A percentile compares a stretch with the other conserved stretches of the same genome.
Conservation (phyloP, 2,329 filamentous ascomycete genomes). For the Botrytis galanthina region DNA sequence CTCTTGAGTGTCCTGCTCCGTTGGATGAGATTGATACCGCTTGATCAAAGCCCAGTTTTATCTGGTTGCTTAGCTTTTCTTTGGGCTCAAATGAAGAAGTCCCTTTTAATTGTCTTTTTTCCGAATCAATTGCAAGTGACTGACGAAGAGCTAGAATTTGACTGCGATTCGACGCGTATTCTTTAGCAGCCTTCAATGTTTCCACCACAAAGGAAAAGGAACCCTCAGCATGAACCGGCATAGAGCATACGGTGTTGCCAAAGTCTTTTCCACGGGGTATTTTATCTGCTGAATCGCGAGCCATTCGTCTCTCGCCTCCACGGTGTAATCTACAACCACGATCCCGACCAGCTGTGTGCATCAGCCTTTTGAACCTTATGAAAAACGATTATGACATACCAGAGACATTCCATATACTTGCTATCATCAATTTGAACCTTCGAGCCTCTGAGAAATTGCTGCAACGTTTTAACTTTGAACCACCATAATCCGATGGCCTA, state of each 20-base stretch:
- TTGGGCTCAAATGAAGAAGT: not conserved
- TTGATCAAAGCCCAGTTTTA: not conserved
- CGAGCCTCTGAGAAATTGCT: not conserved
- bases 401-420: not conserved
- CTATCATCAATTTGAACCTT: not conserved
- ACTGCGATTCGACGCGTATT: not conserved
- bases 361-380: not conserved
- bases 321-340: not conserved
- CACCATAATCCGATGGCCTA: not conserved
- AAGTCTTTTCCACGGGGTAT: not conserved
- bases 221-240: not conserved
- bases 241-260: not conserved
- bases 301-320: not conserved
- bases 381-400: not conserved
- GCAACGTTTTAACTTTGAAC: not conserved
- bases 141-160: not conserved
- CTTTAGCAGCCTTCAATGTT: not conserved
- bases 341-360: not conserved
- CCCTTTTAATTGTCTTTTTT: not conserved
- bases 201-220: not conserved
- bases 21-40: not conserved
- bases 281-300: not conserved
- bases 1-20: not conserved
- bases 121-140: not conserved
- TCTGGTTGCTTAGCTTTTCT: not conserved